These are phyloP conservation scores for Plasmodium inui DNA, from an alignment of 169 alveolate species.

Conservation along the genomic window DNA sequence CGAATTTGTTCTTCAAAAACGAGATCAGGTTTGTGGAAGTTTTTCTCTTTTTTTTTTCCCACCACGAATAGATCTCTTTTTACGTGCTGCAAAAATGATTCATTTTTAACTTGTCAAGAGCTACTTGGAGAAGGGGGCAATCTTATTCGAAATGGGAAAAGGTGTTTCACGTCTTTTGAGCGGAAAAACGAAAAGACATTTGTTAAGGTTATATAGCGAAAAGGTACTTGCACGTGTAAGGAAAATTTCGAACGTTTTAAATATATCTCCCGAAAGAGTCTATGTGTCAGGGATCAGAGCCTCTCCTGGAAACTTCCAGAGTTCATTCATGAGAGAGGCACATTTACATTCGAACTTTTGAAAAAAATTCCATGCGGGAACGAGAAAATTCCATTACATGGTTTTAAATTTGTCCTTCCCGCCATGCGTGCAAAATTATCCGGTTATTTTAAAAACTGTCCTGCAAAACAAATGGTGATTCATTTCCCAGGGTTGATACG, in stretches of 20 bases:
- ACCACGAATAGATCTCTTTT: not conserved
- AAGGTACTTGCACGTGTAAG: not conserved
- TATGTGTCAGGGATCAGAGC: not conserved
- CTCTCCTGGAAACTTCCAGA: not conserved
- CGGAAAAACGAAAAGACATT: not conserved
- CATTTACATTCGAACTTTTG: not conserved
- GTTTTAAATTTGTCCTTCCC: not conserved
- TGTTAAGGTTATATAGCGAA: not conserved
- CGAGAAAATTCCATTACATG: not conserved
- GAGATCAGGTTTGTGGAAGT: not conserved
- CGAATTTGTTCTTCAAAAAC: slow-evolving; percentile 19
- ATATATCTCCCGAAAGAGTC: not conserved
- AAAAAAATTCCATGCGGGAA: not conserved
- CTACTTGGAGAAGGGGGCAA: not conserved
- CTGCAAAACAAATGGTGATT: not conserved
- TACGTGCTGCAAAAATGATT: not conserved
- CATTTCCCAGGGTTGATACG: not conserved
- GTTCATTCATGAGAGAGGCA: not conserved
- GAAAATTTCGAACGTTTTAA: not conserved
- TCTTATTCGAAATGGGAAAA: not conserved
- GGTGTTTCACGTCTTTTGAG: not conserved
- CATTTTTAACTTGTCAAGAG: not conserved
- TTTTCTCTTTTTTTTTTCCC: slow-evolving; percentile 17
- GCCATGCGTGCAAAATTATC: not conserved
- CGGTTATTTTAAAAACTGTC: not conserved